Evolutionary conservation across 352 stramenopile species (phyloP), one percentile per base, ranked within the genome.

Genomic region (Globisporangium okanoganense): DNA sequence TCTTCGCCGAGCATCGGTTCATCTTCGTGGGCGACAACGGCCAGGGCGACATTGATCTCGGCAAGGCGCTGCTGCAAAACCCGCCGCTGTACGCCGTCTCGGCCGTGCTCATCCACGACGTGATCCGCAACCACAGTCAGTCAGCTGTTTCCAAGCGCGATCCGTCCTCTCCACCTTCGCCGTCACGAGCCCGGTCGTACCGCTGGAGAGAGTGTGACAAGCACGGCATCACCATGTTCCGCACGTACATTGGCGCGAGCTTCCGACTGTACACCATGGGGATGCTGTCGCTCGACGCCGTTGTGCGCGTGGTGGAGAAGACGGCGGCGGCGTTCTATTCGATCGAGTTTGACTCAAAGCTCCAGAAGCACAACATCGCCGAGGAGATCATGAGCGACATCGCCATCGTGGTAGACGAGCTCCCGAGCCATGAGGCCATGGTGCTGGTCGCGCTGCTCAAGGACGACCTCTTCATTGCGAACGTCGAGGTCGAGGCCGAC

Each of bases 1-100:
- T 93, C 13, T 93, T 93, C 54, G 58, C 78, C 35, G 84, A 93
- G 56, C 72, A 88, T 35, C 79, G 70, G 18, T 93, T 92, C 53
- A 71, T 93, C 22, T 93, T 93, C 40, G 82, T 93, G 29, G 84
- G 84, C 5, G 84, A 93, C 63, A 93, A 93, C 38, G 84, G 84
- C 4, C 84, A 93, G 53, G 82, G 84, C 16, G 84, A 93, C 59
- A 93, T 93, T 31, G 82, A 92, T 40, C 59, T 93, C 24, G 84
- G 84, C 70, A 92, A 90, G 66, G 69, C 78, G 43, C 62, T 93
- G 53, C 62, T 93, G 35, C 65, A 63, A 41, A 62, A 82, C 16
- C 78, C 81, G 1, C 57, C 76, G 9, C 62, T 78, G 58, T 88
- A 89, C 62, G 64, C 69, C 1, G 79, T 88, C 35, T 75, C 70